Percentiles rank a stretch among this genome's conserved stretches.
These are phyloP conservation scores for Westerdykella aurantiaca DNA, from an alignment of 2,329 filamentous ascomycete genomes.

Conservation along the genomic window DNA sequence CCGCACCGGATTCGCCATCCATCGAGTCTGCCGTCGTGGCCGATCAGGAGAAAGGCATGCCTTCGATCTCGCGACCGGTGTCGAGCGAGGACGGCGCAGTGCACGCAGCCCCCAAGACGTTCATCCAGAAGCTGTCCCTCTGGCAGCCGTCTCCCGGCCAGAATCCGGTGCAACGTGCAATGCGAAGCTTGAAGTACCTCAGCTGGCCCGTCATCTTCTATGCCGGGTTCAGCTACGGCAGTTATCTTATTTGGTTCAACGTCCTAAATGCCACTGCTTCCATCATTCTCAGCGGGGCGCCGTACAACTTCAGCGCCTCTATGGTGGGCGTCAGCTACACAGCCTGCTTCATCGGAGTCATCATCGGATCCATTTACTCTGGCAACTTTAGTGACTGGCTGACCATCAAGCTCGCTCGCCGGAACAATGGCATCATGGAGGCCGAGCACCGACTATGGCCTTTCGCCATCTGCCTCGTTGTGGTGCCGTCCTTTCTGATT, in stretches of 20 bases:
- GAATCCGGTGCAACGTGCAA: conserved; percentile 16
- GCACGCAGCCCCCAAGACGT: conserved; percentile 10
- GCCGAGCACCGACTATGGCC: conserved; percentile 32
- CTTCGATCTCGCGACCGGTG: background rate
- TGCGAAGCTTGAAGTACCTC: conserved; percentile 21
- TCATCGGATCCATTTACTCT: conserved; percentile 14
- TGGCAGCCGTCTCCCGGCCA: conserved; percentile 17
- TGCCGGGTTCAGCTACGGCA: conserved; percentile 22
- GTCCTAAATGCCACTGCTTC: conserved; percentile 25
- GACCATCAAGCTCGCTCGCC: conserved; percentile 20
- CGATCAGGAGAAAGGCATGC: too few species aligned
- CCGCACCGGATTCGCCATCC: conserved; percentile 7
- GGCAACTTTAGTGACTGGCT: conserved; percentile 22
- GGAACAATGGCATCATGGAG: conserved; percentile 31
- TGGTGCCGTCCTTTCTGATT: conserved; percentile 39
- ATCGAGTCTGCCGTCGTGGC: too few species aligned
- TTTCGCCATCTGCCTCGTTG: conserved; percentile 29
- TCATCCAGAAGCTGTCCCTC: conserved; percentile 16
- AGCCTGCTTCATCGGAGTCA: conserved; percentile 17
- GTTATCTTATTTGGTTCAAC: conserved; percentile 25
- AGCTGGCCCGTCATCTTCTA: conserved; percentile 34
- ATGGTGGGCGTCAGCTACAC: conserved; percentile 20
- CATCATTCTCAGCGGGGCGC: conserved; percentile 17
- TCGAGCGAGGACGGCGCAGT: conserved; percentile 10
- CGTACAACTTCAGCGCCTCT: conserved; percentile 19